Evolutionary conservation across 495 filamentous ascomycete species (phyloP), one percentile per base, ranked within the genome.

Genomic region (Neurospora sp.): DNA sequence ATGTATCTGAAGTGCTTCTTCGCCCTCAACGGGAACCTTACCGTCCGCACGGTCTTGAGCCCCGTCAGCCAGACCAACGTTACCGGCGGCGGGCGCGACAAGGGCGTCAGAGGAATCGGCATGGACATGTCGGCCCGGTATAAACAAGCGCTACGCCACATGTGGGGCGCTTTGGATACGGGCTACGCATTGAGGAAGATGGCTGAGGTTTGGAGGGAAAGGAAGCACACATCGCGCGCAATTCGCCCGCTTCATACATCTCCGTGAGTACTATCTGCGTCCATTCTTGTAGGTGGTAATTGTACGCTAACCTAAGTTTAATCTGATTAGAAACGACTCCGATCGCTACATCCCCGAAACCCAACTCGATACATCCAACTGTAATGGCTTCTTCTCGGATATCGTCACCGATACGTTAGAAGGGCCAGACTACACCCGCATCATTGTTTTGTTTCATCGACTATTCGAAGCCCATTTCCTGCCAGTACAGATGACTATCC

Each of bases 1-100:
- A 92, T 92, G 90, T 89, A 90, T 72, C 81, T 91, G 69, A 91
- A 92, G 80, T 92, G 90, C 81, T 92, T 91, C 80, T 91, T 91
- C 71, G 88, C 88, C 5, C 84, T 90, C 1, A 88, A 87, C 39
- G 89, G 90, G 10, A 88, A 90, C 73, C 72, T 92, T 45, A 86
- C 88, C 5, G 78, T 78, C 69, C 78, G 84, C 68, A 86, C 85
- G 1, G 82, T 92, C 22, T 79, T 87, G 75, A 86, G 87, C 72
- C 89, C 90, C 2, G 89, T 89, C 61, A 91, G 90, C 76, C 89
- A 90, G 71, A 90, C 87, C 80, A 91, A 92, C 72, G 86, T 92
- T 45, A 87, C 86, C 39, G 86, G 87, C 59, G 83, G 87, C 35
- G 81, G 83, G 8, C 78, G 77, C 42, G 86, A 83, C 40, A 79